Evolutionary conservation across 495 filamentous ascomycete genomes (phyloP).

Genomic region (Lepraria neglecta): DNA sequence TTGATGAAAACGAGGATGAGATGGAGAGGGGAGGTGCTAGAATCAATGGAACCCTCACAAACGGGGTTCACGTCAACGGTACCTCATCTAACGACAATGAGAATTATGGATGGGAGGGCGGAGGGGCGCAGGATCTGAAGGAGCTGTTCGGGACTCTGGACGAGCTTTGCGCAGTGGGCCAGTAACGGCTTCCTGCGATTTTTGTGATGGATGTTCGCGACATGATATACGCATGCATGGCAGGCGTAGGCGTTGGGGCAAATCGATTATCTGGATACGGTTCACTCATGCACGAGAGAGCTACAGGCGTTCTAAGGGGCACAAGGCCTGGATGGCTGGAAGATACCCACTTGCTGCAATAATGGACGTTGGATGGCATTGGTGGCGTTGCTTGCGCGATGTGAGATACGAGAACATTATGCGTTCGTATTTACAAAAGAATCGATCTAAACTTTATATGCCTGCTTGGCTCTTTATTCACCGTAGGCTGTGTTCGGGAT

Average conservation of each 20-base stretch:
- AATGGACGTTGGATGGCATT: constrained; percentile 9
- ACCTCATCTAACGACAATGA: constrained; percentile 27
- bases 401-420: neutral
- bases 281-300: neutral
- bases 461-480: too few relatives aligned
- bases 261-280: constrained; percentile 9
- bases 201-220: neutral
- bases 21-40: constrained; percentile 29
- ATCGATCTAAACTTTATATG: neutral
- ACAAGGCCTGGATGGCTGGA: constrained; percentile 7
- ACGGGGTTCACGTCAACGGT: constrained; percentile 31
- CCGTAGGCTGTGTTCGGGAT: neutral
- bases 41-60: constrained; percentile 24
- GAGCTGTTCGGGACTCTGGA: constrained; percentile 67
- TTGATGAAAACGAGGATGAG: constrained; percentile 24
- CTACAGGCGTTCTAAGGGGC: constrained; percentile 1
- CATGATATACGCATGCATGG: constrained; percentile 13
- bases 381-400: neutral
- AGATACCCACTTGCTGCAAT: constrained; percentile 22
- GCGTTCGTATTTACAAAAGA: neutral
- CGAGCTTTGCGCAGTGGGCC: constrained; percentile 46
- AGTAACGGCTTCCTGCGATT: constrained; percentile 27
- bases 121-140: constrained; percentile 50
- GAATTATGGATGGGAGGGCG: constrained; percentile 66
- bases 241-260: constrained; percentile 9